phyloP scores from a whole-genome alignment of 495 filamentous ascomycete species.

The Podospora pseudoanserina region DNA sequence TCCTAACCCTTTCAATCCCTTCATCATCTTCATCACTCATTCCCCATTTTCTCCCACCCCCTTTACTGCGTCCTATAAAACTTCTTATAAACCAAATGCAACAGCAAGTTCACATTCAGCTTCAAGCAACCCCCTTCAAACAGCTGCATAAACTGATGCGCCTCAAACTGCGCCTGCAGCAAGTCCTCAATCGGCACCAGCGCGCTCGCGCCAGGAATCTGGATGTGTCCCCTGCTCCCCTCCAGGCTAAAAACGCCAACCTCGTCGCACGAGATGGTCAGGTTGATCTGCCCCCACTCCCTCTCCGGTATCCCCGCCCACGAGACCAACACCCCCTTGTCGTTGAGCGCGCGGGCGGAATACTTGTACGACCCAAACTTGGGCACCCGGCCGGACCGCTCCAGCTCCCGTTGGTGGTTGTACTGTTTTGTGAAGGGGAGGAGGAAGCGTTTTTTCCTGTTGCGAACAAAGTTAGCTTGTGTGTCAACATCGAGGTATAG shows the following conservation, averaged over 20 bases:
- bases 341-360: constrained; percentile 78
- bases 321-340: constrained; percentile 87
- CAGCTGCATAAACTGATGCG: constrained; percentile 88
- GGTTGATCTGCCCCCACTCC: constrained; percentile 85
- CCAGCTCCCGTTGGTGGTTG: constrained; percentile 94
- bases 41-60: background rate
- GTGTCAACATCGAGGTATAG: background rate
- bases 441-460: constrained; percentile 81
- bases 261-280: constrained; percentile 91
- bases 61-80: constrained; percentile 80
- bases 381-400: constrained; percentile 83
- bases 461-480: constrained; percentile 25
- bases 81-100: constrained; percentile 96
- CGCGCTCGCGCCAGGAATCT: constrained; percentile 90
- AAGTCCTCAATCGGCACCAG: constrained; percentile 89
- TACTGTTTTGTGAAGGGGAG: constrained; percentile 98
- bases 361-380: constrained; percentile 98
- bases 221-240: constrained; percentile 86
- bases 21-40: background rate
- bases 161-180: constrained; percentile 94
- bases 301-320: constrained; percentile 82
- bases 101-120: constrained; percentile 91
- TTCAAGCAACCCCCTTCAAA: constrained; percentile 76
- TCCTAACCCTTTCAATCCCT: background rate
- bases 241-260: constrained; percentile 94